phyloP scores from a whole-genome alignment of 2,329 filamentous ascomycete species.

The Pestalotiopsis sp. region DNA sequence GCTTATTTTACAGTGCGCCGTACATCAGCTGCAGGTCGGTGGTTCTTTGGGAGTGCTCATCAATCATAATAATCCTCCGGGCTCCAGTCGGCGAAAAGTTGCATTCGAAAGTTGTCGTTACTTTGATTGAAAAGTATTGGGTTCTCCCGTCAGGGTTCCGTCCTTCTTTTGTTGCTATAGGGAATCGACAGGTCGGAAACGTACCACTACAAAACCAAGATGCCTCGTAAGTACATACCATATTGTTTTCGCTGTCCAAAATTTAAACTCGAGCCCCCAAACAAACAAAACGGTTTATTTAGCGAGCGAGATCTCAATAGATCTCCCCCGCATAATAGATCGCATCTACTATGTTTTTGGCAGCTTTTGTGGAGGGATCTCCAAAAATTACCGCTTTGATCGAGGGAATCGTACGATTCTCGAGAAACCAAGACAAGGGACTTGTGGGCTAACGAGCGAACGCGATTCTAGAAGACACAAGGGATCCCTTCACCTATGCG shows the following conservation, averaged over 20 bases:
- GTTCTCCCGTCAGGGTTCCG: no score
- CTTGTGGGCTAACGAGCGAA: background rate
- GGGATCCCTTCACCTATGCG: constrained; percentile 63
- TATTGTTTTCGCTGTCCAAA: background rate
- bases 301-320: constrained; percentile 2
- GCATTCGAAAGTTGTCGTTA: background rate
- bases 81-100: background rate
- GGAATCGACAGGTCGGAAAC: no score
- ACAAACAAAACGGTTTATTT: background rate
- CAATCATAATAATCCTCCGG: background rate
- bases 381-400: constrained; percentile 6
- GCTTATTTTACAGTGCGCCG: background rate
- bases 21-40: background rate
- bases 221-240: constrained; percentile 5
- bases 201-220: background rate
- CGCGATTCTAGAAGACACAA: constrained; percentile 25
- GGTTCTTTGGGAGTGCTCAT: background rate
- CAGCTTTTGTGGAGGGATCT: constrained; percentile 6
- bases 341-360: background rate
- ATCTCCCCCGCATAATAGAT: constrained; percentile 1
- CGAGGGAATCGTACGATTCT: constrained; percentile 6
- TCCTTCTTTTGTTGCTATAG: no score
- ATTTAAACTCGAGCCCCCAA: background rate
- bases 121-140: background rate
- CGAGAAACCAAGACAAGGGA: background rate